phyloP scores from a whole-genome alignment of 352 stramenopile species.

The Poterioochromonas sp. region DNA sequence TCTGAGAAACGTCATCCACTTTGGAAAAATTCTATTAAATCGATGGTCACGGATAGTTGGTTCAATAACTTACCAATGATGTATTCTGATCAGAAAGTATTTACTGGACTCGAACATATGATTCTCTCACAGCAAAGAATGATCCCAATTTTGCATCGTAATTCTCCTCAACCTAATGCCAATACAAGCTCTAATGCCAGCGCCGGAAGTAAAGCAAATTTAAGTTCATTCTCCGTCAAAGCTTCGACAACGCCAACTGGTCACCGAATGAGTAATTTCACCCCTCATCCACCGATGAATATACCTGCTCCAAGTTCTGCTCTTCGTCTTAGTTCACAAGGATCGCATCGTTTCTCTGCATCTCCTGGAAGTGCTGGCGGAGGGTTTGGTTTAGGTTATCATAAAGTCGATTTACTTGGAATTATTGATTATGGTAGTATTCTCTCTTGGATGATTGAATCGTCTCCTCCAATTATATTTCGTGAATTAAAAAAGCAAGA shows the following conservation, averaged over 20 bases:
- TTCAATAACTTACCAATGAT: background rate
- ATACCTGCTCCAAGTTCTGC: no score
- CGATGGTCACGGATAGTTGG: background rate
- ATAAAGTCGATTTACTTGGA: background rate
- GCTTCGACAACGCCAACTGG: background rate
- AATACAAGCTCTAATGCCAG: background rate
- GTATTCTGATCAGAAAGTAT: background rate
- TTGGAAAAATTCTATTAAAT: background rate
- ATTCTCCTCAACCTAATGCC: background rate
- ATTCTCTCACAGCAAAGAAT: background rate
- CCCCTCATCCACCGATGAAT: background rate
- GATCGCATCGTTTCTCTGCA: background rate
- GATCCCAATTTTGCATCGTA: background rate
- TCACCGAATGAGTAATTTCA: background rate
- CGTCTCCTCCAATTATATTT: background rate
- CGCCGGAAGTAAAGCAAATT: background rate
- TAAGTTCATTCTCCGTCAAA: no score
- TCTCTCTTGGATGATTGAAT: background rate
- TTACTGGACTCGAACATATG: background rate
- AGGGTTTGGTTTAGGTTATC: background rate
- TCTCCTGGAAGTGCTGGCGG: background rate
- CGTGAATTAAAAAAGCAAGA: background rate
- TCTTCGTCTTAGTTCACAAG: background rate
- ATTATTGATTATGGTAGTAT: background rate
- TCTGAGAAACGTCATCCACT: background rate